Conservation (phyloP, 2,329 filamentous ascomycete species). For the Penicillium rolfsii region DNA sequence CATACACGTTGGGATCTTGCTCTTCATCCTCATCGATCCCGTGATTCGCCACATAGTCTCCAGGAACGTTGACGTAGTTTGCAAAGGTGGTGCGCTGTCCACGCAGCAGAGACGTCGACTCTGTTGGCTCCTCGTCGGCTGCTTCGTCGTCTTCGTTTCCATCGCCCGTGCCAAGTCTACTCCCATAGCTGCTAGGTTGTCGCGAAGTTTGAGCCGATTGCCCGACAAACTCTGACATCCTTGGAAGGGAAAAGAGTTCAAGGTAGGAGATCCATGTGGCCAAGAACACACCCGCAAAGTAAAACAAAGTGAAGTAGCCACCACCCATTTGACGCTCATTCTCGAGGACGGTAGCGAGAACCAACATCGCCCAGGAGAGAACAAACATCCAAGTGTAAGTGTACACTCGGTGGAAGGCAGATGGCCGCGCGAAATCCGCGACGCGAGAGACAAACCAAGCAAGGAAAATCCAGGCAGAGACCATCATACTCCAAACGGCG, state of each 20-base stretch:
- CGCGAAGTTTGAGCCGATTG: constrained; percentile 54
- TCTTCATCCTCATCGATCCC: constrained; percentile 34
- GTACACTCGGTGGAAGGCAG: constrained; percentile 82
- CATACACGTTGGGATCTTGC: constrained; percentile 55
- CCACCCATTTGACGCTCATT: constrained; percentile 72
- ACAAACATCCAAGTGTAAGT: constrained; percentile 81
- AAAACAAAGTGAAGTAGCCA: constrained; percentile 80
- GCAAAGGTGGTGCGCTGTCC: constrained; percentile 58
- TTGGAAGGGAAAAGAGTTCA: constrained; percentile 77
- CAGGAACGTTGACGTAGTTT: constrained; percentile 52
- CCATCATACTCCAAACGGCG: constrained; percentile 84
- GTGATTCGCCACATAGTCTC: constrained; percentile 30
- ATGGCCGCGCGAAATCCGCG: constrained; percentile 78
- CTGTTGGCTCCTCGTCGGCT: constrained; percentile 51
- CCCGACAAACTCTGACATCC: constrained; percentile 70
- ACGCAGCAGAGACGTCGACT: constrained; percentile 61
- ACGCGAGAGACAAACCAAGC: constrained; percentile 83
- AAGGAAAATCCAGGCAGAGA: constrained; percentile 76
- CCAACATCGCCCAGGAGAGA: constrained; percentile 71
- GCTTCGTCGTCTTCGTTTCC: constrained; percentile 41
- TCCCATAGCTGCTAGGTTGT: constrained; percentile 42
- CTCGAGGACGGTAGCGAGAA: constrained; percentile 74
- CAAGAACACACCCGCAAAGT: constrained; percentile 74
- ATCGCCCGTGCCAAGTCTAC: constrained; percentile 48
- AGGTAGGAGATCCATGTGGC: constrained; percentile 74